A percentile compares a stretch with the other conserved stretches of the same genome.
phyloP scores from a whole-genome alignment of 2,329 filamentous ascomycete genomes.

The Aspergillus sojae region DNA sequence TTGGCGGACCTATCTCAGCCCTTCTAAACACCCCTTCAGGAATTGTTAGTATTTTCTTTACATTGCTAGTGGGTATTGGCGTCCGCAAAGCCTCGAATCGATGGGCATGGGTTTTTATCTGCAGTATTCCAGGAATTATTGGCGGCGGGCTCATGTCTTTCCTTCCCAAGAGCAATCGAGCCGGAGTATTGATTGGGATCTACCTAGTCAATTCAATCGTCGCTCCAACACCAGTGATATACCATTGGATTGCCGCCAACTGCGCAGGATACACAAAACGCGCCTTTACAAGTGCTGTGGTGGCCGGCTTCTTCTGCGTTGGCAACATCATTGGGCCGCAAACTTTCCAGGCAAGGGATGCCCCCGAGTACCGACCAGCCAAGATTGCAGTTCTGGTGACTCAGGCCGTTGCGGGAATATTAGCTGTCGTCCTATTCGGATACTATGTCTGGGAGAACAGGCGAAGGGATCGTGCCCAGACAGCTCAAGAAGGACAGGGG shows the following conservation, averaged over 20 bases:
- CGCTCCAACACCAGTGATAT: conserved; percentile 47
- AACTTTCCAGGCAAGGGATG: conserved; percentile 39
- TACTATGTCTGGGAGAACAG: conserved; percentile 38
- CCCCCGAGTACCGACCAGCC: conserved; percentile 46
- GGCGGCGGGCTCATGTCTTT: conserved; percentile 45
- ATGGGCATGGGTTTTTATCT: conserved; percentile 45
- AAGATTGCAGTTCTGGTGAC: conserved; percentile 46
- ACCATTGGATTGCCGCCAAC: conserved; percentile 52
- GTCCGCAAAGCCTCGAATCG: conserved; percentile 46
- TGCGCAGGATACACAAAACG: conserved; percentile 55
- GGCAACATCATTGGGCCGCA: conserved; percentile 44
- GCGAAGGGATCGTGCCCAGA: conserved; percentile 23
- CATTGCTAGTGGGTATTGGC: conserved; percentile 43
- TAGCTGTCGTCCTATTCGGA: conserved; percentile 31
- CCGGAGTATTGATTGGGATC: conserved; percentile 46
- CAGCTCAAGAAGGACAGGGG: conserved; percentile 17
- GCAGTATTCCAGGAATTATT: conserved; percentile 51
- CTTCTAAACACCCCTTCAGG: conserved; percentile 50
- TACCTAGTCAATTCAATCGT: conserved; percentile 51
- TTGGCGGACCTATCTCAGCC: conserved; percentile 45
- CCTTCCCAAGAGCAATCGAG: conserved; percentile 41
- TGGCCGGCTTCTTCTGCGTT: conserved; percentile 47
- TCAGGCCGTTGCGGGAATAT: conserved; percentile 32
- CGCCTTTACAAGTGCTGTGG: conserved; percentile 49
- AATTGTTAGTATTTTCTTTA: conserved; percentile 45